Base-by-base conservation (phyloP, 148 eudicot species). In the Simmondsia chinensis region DNA sequence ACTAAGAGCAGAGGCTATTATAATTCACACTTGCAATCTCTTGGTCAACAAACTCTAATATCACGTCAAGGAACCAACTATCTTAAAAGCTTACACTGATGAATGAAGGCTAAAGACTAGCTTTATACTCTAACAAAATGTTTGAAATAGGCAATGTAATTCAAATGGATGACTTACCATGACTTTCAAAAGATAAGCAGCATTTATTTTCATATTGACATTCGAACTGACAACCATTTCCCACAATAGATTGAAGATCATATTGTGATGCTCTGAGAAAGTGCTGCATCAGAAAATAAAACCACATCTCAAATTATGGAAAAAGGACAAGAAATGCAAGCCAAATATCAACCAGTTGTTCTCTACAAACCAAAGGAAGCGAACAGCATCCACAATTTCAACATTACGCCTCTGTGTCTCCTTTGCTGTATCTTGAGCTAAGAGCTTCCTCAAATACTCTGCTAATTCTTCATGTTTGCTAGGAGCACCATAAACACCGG, bases 181-280 rank as follows among this genome's bases (percentile, higher is more conserved):
- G 61, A 74, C 93, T 82, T 86, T 85, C 57, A 85, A 57, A 49
- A 89, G 71, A 62, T 82, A 72, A 28, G 95, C 82, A 34, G 97
- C 95, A 57, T 71, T 49, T 37, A 76, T 72, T 65, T 89, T 85
- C 84, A 89, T 65, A 63, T 76, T 71, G 39, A 60, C 61, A 51
- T 74, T 70, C 20, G 85, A 76, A 62, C 95, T 85, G n/a, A 77
- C 95, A 26, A 89, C 93, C 97, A 89, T 84, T 66, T 89, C 97
- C 97, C 97, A 89, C 40, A 78, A 61, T 60, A 81, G 78, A 69
- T 75, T 79, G 36, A 86, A 82, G 45, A 82, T 70, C 77, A 86
- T 70, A 43, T 39, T 66, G 46, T 82, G 96, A 47, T 86, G 86
- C 54, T 75, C 93, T 57, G 60, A 66, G 48, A 51, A 86, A 46